Base-by-base conservation (phyloP, 2,329 filamentous ascomycete species). In the Fonsecaea multimorphosa region DNA sequence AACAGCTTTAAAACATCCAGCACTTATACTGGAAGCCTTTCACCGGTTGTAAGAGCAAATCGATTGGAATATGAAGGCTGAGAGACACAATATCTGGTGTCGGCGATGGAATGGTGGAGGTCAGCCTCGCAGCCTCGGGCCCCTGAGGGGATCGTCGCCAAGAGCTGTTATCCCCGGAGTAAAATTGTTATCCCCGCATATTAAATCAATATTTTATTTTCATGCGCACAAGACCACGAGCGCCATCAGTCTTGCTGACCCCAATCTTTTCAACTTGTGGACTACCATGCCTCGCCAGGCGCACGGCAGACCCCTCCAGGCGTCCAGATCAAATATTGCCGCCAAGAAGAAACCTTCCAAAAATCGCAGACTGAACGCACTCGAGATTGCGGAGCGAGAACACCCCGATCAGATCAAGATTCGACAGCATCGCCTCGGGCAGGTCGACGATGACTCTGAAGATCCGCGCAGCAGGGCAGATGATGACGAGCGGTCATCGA, bases 371-470 rank as follows among this genome's bases (percentile, higher is more conserved):
- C 79, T 88, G 40, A 83, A 91, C 76, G 89, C 89, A 24, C 86
- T 89, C 69, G 80, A 88, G 29, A 88, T 89, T 71, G 89, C 89
- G n/a, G 83, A 86, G 66, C 78, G 83, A 67, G 78, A 86, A 68
- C 79, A 82, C 68, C 82, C 85, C 3, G 82, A 85, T 19, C 81
- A 80, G 64, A 67, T 79, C 7, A 86, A 84, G 71, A 79, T 89
- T 53, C 81, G 83, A 68, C 80, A 81, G 66, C 83, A 84, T 76
- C 83, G 88, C 29, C 78, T 90, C 9, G 88, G 88, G 51, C 83
- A 86, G 68, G 79, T 80, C 44, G 79, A 82, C 3, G 81, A 78
- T 4, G 84, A 87, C 5, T 81, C 83, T 16, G 81, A 85, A 36
- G 79, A 83, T 84, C 52, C 85, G 67, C 71, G 36, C 66, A 72